A percentile compares a stretch with the other conserved stretches of the same genome.
Conservation (phyloP, 495 filamentous ascomycete species). For the Choiromyces venosus region DNA sequence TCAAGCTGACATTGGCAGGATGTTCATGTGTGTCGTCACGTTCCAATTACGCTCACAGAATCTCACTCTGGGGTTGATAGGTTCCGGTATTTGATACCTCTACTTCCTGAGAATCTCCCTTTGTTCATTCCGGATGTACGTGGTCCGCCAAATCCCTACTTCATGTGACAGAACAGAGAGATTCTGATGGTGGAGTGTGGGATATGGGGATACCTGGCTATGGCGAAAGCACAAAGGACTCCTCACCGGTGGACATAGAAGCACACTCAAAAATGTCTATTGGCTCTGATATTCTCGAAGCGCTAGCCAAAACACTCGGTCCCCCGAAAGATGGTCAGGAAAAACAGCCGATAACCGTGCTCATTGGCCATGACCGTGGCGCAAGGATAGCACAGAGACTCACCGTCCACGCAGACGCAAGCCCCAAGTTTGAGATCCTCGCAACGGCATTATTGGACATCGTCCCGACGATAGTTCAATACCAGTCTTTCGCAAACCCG, state of each 20-base stretch:
- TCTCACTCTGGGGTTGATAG: constrained; percentile 8
- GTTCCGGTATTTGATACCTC: constrained; percentile 38
- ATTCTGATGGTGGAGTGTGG: neutral
- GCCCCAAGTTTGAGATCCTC: constrained; percentile 35
- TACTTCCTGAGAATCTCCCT: constrained; percentile 31
- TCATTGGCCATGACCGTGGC: constrained; percentile 50
- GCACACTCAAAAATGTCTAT: constrained; percentile 44
- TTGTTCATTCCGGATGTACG: constrained; percentile 46
- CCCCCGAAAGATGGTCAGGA: neutral
- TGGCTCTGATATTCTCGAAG: constrained; percentile 44
- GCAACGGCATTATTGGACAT: constrained; percentile 48
- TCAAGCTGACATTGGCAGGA: neutral
- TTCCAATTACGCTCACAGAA: neutral
- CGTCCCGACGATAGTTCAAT: constrained; percentile 48
- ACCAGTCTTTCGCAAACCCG: constrained; percentile 40
- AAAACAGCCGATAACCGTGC: constrained; percentile 10
- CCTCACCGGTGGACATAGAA: constrained; percentile 34
- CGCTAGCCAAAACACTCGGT: constrained; percentile 11
- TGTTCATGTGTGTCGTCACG: neutral
- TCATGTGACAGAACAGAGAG: neutral
- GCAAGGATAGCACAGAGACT: constrained; percentile 50
- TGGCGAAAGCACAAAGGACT: constrained; percentile 44
- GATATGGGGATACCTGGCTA: constrained; percentile 47
- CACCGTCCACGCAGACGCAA: constrained; percentile 40
- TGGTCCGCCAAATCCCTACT: neutral